Base-by-base conservation (phyloP, 352 stramenopile species). In the Labyrinthula sp. region DNA sequence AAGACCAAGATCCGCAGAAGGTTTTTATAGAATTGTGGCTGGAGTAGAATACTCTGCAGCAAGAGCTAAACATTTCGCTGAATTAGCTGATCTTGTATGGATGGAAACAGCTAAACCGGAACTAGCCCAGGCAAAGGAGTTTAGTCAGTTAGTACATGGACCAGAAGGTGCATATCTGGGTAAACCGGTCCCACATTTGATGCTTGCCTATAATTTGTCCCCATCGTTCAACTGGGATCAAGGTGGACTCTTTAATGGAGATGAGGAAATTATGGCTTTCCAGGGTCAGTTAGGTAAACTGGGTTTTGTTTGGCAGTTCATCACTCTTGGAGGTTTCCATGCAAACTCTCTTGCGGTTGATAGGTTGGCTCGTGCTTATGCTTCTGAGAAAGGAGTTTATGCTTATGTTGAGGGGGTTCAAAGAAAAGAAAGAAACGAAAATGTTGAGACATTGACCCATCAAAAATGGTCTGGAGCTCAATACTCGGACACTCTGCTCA, bases 221-320 rank as follows among this genome's bases (percentile, higher is more conserved):
- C 88, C 88, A 41, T 92, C 74, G 45, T 97, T 97, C 65, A 97
- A 97, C 71, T 97, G 88, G 88, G 82, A 95, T 58, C 78, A 78
- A 22, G 84, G 82, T 14, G 83, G 83, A 15, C 93, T 95, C 79
- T n/a, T n/a, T n/a, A n/a, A n/a, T n/a, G 79, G 69, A 23, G 82
- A 95, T 55, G 61, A 57, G 22, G 64, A 94, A 59, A 85, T 95
- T 47, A 68, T 72, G 31, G 72, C 64, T 15, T 95, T 95, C 65
- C 89, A 95, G 48, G 73, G 82, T 31, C 82, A 93, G 45, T 66
- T 97, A 28, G 88, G 76, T 22, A 69, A 72, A 28, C 67, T 95
- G 41, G 88, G 88, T 47, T 95, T 90, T 65, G 82, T 77, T 38
- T 97, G 82, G 82, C 85, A 95, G 68, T 97, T 97, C 64, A 95